These are phyloP conservation scores for Saururus chinensis DNA, from an alignment of 164 flowering plant species.

Conservation along the genomic window DNA sequence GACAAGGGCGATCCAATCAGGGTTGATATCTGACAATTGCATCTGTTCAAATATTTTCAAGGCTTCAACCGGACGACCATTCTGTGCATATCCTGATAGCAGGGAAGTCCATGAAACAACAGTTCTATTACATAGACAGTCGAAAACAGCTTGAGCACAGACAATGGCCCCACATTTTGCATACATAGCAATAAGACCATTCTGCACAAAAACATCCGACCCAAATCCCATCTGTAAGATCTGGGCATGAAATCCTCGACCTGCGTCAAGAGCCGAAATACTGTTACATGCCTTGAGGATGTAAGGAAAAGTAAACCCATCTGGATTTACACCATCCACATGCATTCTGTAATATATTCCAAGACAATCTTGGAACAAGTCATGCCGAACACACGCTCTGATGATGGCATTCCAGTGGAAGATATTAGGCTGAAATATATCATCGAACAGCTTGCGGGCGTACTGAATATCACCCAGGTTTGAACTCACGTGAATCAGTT, in stretches of 20 bases:
- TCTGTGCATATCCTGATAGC: conserved; percentile 23
- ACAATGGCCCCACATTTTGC: conserved; percentile 15
- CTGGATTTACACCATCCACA: conserved; percentile 17
- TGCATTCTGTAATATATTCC: conserved; percentile 53
- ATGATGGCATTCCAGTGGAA: conserved; percentile 76
- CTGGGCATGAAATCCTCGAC: conserved; percentile 16
- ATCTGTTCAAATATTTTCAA: conserved; percentile 18
- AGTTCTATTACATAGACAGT: conserved; percentile 14
- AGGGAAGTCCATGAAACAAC: conserved; percentile 30
- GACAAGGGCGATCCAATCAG: conserved; percentile 24
- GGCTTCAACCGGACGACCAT: conserved; percentile 23
- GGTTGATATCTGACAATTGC: conserved; percentile 12
- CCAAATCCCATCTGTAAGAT: conserved; percentile 21
- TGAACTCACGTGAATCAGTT: conserved; percentile 16
- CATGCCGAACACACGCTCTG: conserved; percentile 36
- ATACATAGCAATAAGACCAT: conserved; percentile 26
- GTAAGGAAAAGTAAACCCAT: conserved; percentile 26
- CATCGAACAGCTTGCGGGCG: conserved; percentile 56
- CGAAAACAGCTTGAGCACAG: conserved; percentile 15
- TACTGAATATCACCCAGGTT: conserved; percentile 18
- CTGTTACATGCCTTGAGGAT: conserved; percentile 24
- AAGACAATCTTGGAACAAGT: conserved; percentile 29
- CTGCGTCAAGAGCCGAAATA: conserved; percentile 1
- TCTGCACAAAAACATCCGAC: conserved; percentile 30
- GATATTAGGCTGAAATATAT: conserved; percentile 46